Conservation (phyloP, 2,329 filamentous ascomycete species). For the Dothistroma pini region DNA sequence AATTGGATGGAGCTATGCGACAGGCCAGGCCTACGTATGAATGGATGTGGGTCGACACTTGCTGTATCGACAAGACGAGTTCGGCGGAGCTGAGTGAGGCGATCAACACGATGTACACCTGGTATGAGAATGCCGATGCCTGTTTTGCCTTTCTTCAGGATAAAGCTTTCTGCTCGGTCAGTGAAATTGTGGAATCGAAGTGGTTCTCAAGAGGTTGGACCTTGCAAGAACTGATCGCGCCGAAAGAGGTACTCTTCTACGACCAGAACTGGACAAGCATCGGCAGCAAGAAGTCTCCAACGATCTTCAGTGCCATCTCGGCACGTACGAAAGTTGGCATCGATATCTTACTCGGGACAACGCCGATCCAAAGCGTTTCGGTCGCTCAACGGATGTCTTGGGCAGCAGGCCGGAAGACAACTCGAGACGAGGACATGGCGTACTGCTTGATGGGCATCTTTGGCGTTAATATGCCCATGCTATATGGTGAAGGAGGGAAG, state of each 20-base stretch:
- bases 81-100: conserved; percentile 20
- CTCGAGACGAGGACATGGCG: conserved; percentile 40
- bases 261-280: not conserved
- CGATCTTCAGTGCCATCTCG: not conserved
- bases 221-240: conserved; percentile 15
- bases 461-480: conserved; percentile 37
- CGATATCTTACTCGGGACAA: not conserved
- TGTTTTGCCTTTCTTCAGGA: conserved; percentile 21
- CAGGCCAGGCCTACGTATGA: conserved; percentile 7
- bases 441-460: conserved; percentile 48
- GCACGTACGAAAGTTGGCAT: not conserved
- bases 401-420: conserved; percentile 15
- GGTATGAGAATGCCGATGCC: conserved; percentile 17
- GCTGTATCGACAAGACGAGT: conserved; percentile 22
- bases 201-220: conserved; percentile 6
- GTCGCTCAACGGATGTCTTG: conserved; percentile 21
- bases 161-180: not conserved
- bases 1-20: conserved; percentile 4
- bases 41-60: conserved; percentile 24
- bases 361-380: not conserved
- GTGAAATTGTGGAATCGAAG: conserved; percentile 1
- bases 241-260: conserved; percentile 12
- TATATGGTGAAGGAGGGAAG: conserved; percentile 14
- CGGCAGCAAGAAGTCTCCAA: conserved; percentile 5
- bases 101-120: conserved; percentile 24